Evolutionary conservation across 164 flowering plant genomes (phyloP).

Genomic region (Santalum album): DNA sequence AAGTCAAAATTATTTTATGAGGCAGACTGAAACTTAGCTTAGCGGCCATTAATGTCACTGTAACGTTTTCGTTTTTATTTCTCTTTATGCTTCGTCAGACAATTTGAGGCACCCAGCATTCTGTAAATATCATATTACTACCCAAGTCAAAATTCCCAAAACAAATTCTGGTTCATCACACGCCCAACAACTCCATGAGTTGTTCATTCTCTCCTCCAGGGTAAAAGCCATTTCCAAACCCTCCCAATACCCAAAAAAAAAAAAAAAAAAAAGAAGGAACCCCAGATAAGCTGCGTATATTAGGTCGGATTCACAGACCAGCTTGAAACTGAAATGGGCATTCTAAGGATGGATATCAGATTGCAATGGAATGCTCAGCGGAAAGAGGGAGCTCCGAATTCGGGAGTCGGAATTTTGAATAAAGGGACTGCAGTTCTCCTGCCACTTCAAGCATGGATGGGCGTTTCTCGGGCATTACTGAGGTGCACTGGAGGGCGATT

Average conservation of each 20-base stretch:
- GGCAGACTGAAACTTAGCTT: too few relatives aligned
- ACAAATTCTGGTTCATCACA: conserved; percentile 1
- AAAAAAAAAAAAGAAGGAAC: neutral
- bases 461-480: conserved; percentile 62
- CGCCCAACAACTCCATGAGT: neutral
- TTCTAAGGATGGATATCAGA: neutral
- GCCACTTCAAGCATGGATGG: conserved; percentile 64
- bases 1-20: too few relatives aligned
- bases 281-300: neutral
- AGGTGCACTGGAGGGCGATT: conserved; percentile 67
- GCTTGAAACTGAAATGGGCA: conserved; percentile 1
- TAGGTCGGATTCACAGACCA: conserved; percentile 15
- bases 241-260: too few relatives aligned
- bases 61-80: too few relatives aligned
- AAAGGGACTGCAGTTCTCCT: conserved; percentile 46
- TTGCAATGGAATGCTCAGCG: conserved; percentile 12
- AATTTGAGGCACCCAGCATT: too few relatives aligned
- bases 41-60: too few relatives aligned
- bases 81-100: too few relatives aligned
- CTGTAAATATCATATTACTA: conserved; percentile 6
- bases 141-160: conserved; percentile 2
- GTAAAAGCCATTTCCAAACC: neutral
- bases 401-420: conserved; percentile 12
- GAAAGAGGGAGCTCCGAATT: conserved; percentile 11
- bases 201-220: neutral